Evolutionary conservation across 257 asterid species (phyloP).

Genomic region (Solanum commersonii): DNA sequence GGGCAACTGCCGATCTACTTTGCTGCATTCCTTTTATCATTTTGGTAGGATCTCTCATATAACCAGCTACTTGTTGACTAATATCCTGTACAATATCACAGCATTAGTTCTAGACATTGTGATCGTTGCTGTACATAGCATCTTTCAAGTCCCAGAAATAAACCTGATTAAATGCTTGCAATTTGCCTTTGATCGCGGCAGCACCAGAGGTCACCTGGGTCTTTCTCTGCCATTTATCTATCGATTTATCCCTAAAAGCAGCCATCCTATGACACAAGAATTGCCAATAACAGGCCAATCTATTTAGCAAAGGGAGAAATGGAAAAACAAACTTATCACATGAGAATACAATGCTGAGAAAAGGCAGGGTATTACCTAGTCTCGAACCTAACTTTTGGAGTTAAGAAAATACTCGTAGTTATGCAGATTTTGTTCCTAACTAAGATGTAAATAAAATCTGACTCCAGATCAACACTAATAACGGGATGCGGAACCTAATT

Average conservation of each 20-base stretch:
- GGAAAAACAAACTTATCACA: background rate
- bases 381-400: background rate
- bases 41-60: constrained; percentile 96
- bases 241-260: constrained; percentile 68
- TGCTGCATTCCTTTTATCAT: constrained; percentile 94
- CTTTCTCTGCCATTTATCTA: constrained; percentile 97
- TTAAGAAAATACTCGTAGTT: background rate
- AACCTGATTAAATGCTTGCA: constrained; percentile 98
- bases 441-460: background rate
- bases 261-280: constrained; percentile 42
- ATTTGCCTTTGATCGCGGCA: constrained; percentile 82
- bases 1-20: constrained; percentile 57
- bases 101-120: background rate
- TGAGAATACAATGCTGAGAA: background rate
- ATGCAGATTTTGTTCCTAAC: background rate
- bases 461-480: background rate
- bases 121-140: background rate
- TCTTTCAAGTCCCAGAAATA: constrained; percentile 3
- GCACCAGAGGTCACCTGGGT: constrained; percentile 92
- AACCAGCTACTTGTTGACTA: constrained; percentile 81
- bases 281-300: background rate
- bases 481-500: background rate
- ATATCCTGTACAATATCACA: constrained; percentile 43
- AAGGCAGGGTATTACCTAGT: background rate
- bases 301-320: background rate